Evolutionary conservation across 2,329 filamentous ascomycete genomes (phyloP).

Genomic region (Cadophora luteo-olivacea): DNA sequence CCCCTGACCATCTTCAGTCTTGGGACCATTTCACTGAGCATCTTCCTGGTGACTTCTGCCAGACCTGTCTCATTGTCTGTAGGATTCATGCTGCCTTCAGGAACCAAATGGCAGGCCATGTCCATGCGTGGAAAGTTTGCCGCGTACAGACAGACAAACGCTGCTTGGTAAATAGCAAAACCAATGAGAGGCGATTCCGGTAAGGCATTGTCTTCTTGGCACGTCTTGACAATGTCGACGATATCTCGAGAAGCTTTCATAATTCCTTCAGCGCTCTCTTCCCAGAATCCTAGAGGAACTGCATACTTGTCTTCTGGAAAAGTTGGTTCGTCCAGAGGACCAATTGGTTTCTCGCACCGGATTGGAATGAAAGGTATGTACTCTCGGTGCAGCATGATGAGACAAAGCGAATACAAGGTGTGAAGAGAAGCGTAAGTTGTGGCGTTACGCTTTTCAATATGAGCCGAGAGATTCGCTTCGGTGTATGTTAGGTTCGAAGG

Average conservation of each 20-base stretch:
- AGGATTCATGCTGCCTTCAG: conserved; percentile 7
- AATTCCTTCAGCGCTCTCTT: conserved; percentile 64
- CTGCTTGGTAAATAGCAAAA: conserved; percentile 71
- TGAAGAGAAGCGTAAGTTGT: conserved; percentile 72
- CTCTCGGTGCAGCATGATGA: conserved; percentile 72
- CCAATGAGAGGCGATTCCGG: conserved; percentile 69
- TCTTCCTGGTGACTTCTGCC: conserved; percentile 54
- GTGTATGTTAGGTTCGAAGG: conserved; percentile 62
- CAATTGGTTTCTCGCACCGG: conserved; percentile 54
- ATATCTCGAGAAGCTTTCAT: conserved; percentile 69
- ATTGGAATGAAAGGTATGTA: conserved; percentile 72
- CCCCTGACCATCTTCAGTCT: conserved; percentile 63
- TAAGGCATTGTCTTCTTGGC: conserved; percentile 64
- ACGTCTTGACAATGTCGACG: conserved; percentile 68
- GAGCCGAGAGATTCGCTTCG: conserved; percentile 66
- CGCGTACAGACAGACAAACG: conserved; percentile 70
- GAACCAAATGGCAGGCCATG: conserved; percentile 57
- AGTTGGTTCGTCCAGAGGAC: conserved; percentile 64
- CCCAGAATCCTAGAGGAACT: conserved; percentile 65
- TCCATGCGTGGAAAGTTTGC: conserved; percentile 75
- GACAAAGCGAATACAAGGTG: conserved; percentile 68
- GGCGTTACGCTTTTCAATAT: conserved; percentile 67
- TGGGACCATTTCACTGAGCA: conserved; percentile 57
- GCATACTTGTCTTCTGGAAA: conserved; percentile 56
- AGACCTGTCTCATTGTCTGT: conserved; percentile 22